Percentiles rank a stretch among this genome's conserved stretches.
Conservation (phyloP, 2,329 filamentous ascomycete species). For the Nemania abortiva region DNA sequence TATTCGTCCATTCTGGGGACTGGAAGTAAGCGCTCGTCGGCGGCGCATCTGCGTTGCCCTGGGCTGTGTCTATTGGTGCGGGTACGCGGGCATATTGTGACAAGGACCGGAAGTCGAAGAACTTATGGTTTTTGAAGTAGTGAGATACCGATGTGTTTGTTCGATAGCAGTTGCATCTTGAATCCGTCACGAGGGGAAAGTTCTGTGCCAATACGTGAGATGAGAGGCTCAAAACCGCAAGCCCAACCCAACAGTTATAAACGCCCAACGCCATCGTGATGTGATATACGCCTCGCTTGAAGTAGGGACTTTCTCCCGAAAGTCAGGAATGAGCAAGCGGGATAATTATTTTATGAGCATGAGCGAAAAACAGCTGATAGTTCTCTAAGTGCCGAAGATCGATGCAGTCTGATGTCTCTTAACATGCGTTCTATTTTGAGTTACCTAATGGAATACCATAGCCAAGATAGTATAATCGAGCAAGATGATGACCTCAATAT, state of each 20-base stretch:
- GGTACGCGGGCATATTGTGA: slow-evolving; percentile 54
- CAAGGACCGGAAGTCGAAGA: slow-evolving; percentile 64
- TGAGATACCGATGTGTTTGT: slow-evolving; percentile 59
- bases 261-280: slow-evolving; percentile 26
- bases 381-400: not conserved
- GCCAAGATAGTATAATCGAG: slow-evolving; percentile 6
- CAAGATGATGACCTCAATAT: slow-evolving; percentile 1
- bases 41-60: slow-evolving; percentile 46
- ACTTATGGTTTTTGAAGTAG: slow-evolving; percentile 60
- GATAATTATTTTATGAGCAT: not conserved
- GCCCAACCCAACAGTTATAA: slow-evolving; percentile 25
- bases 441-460: not conserved
- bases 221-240: slow-evolving; percentile 34
- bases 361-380: not conserved
- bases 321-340: not conserved
- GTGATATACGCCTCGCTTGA: not conserved
- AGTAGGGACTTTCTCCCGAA: not conserved
- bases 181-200: slow-evolving; percentile 45
- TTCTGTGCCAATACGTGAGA: slow-evolving; percentile 40
- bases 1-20: slow-evolving; percentile 46
- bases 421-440: not conserved
- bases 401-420: not conserved
- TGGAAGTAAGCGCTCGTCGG: slow-evolving; percentile 50
- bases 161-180: slow-evolving; percentile 60
- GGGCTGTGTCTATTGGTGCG: slow-evolving; percentile 45